Percentiles rank a stretch among this genome's conserved stretches.
These are phyloP conservation scores for Coemansia sp. DNA, from an alignment of 192 early-diverging fungal species.

Conservation along the genomic window DNA sequence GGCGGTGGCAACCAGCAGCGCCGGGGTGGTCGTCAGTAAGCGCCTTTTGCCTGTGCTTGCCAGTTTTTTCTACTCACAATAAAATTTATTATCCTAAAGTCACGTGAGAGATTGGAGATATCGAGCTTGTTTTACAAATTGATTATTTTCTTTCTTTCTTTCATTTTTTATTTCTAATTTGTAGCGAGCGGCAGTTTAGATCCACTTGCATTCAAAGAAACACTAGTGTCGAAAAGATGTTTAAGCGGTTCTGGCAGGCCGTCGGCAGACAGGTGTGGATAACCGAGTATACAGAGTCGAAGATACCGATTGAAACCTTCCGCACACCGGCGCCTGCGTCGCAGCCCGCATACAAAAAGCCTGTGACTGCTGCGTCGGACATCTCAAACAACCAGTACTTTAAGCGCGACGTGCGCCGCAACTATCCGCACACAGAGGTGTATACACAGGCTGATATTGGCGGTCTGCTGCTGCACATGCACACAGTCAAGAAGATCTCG, in stretches of 20 bases:
- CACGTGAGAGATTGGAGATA: background rate
- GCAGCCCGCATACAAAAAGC: constrained; percentile 57
- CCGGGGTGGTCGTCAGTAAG: background rate
- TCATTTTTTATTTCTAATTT: background rate
- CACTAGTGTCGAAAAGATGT: constrained; percentile 13
- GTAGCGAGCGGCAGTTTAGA: background rate
- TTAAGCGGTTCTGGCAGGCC: constrained; percentile 51
- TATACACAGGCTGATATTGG: constrained; percentile 80
- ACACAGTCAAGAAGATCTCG: constrained; percentile 16
- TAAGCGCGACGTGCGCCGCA: constrained; percentile 85
- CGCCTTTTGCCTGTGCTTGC: background rate
- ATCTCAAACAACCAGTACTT: constrained; percentile 87
- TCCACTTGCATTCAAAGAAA: background rate
- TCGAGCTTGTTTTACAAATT: background rate
- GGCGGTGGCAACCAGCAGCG: constrained; percentile 12
- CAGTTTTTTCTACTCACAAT: background rate
- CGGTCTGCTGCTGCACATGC: constrained; percentile 52
- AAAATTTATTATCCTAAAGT: constrained; percentile 10
- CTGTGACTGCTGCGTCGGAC: constrained; percentile 60
- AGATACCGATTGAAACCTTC: constrained; percentile 66
- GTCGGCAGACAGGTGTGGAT: constrained; percentile 51
- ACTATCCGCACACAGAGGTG: constrained; percentile 83
- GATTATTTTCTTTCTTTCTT: background rate
- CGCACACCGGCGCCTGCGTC: constrained; percentile 64
- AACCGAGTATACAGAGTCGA: constrained; percentile 62